These are phyloP conservation scores for Haematococcus lacustris DNA, from an alignment of 139 green algal genomes.

Conservation along the genomic window DNA sequence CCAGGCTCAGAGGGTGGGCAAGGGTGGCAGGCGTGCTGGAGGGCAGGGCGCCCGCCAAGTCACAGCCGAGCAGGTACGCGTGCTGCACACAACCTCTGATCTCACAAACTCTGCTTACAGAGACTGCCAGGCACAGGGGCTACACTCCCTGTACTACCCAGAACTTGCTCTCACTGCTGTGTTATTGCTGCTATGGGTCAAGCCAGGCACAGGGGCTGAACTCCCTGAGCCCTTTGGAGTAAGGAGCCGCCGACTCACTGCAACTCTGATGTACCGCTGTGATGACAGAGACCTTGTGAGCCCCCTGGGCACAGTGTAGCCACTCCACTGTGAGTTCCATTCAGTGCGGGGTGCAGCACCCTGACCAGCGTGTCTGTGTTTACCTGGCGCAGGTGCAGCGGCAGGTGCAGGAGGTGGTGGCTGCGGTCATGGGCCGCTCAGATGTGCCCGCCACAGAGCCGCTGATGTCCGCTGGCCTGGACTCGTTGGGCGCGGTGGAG, in stretches of 20 bases:
- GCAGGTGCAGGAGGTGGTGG: not conserved
- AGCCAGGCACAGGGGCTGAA: too few species aligned
- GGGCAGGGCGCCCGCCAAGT: not conserved
- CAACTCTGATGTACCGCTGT: too few species aligned
- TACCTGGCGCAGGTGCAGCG: not conserved
- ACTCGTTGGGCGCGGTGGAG: conserved; percentile 72
- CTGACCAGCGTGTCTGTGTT: not conserved
- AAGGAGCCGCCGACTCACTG: too few species aligned
- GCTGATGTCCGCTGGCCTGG: conserved; percentile 70
- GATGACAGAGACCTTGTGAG: too few species aligned
- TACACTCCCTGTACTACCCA: too few species aligned
- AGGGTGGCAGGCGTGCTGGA: not conserved
- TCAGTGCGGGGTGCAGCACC: not conserved
- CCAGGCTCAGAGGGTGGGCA: not conserved
- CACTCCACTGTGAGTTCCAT: not conserved
- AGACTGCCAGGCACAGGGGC: too few species aligned
- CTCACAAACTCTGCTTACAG: too few species aligned
- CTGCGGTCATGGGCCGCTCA: not conserved
- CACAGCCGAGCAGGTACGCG: not conserved
- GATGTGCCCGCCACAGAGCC: conserved; percentile 23
- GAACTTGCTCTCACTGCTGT: too few species aligned
- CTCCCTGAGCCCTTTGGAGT: too few species aligned
- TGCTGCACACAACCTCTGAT: not conserved
- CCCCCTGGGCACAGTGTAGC: not conserved
- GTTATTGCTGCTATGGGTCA: too few species aligned